Conservation (phyloP, 352 stramenopile genomes). For the Pythium periplocum region DNA sequence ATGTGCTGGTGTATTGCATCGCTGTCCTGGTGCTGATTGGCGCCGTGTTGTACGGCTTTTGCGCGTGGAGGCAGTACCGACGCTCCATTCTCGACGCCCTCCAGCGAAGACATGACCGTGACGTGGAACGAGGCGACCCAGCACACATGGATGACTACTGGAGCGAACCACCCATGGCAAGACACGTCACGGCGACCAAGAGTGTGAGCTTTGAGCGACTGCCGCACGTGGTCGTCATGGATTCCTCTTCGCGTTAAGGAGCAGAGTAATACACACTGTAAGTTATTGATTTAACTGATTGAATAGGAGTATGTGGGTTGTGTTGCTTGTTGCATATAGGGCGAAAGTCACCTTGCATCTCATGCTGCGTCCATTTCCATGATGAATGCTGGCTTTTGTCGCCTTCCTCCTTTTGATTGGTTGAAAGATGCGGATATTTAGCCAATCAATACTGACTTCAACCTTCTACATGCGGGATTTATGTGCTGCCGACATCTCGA, state of each 20-base stretch:
- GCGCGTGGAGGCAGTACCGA: conserved; percentile 32
- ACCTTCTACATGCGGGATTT: too few species aligned
- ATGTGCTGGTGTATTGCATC: conserved; percentile 23
- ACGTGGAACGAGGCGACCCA: conserved; percentile 17
- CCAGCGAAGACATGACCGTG: conserved; percentile 18
- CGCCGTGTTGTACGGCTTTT: conserved; percentile 21
- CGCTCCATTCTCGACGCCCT: conserved; percentile 23
- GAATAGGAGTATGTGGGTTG: too few species aligned
- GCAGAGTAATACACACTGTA: too few species aligned
- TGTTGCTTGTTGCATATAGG: too few species aligned
- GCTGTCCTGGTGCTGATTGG: conserved; percentile 22
- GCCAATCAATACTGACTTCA: too few species aligned
- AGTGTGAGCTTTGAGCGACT: conserved; percentile 4
- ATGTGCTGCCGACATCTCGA: too few species aligned
- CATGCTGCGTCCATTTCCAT: too few species aligned
- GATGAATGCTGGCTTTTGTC: too few species aligned
- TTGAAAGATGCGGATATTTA: too few species aligned
- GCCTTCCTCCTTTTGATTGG: too few species aligned
- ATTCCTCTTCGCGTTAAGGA: conserved; percentile 1
- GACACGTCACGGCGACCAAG: neutral
- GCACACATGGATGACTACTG: conserved; percentile 28
- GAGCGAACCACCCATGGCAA: conserved; percentile 2
- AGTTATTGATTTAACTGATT: too few species aligned
- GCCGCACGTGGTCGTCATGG: conserved; percentile 14
- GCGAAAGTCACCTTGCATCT: too few species aligned